A percentile compares a stretch with the other conserved stretches of the same genome.
Conservation (phyloP, 2,329 filamentous ascomycete genomes). For the Sporothrix schenckii region DNA sequence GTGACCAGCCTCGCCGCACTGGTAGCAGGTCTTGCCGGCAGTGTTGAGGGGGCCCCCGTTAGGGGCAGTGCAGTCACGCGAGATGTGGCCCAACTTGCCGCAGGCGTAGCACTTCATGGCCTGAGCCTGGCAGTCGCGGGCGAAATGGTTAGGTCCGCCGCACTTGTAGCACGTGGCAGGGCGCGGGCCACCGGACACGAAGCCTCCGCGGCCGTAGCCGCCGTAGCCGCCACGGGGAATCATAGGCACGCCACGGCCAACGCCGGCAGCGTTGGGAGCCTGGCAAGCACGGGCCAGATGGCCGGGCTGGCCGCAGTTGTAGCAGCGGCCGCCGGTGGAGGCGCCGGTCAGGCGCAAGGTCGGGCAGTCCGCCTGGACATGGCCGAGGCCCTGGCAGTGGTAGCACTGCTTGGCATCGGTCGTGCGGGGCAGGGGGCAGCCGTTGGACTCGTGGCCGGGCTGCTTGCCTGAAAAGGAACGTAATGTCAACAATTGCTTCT, state of each 20-base stretch:
- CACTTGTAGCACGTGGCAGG: slow-evolving; percentile 75
- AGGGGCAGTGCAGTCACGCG: slow-evolving; percentile 89
- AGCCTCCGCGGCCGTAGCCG: slow-evolving; percentile 74
- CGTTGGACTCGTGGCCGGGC: slow-evolving; percentile 94
- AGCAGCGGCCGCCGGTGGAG: slow-evolving; percentile 84
- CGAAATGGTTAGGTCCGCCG: slow-evolving; percentile 93
- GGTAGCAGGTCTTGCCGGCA: slow-evolving; percentile 97
- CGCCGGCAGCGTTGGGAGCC: slow-evolving; percentile 64
- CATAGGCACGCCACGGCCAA: slow-evolving; percentile 68
- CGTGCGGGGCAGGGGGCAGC: slow-evolving; percentile 92
- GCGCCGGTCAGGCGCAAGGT: slow-evolving; percentile 88
- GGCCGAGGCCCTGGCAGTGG: slow-evolving; percentile 96
- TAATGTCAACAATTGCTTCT: slow-evolving; percentile 32
- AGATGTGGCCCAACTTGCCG: slow-evolving; percentile 93
- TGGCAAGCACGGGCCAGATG: slow-evolving; percentile 93
- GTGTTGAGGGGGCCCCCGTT: slow-evolving; percentile 96
- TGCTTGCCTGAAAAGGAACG: slow-evolving; percentile 66
- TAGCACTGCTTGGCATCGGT: slow-evolving; percentile 99
- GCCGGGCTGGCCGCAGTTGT: slow-evolving; percentile 90
- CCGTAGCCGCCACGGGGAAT: slow-evolving; percentile 58
- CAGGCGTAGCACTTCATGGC: slow-evolving; percentile 99
- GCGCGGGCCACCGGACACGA: slow-evolving; percentile 65
- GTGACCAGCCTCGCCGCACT: slow-evolving; percentile 92
- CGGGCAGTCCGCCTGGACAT: slow-evolving; percentile 98
- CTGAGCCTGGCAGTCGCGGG: slow-evolving; percentile 96